phyloP scores from a whole-genome alignment of 176 grass and related monocot genomes.

The Ensete ventricosum region DNA sequence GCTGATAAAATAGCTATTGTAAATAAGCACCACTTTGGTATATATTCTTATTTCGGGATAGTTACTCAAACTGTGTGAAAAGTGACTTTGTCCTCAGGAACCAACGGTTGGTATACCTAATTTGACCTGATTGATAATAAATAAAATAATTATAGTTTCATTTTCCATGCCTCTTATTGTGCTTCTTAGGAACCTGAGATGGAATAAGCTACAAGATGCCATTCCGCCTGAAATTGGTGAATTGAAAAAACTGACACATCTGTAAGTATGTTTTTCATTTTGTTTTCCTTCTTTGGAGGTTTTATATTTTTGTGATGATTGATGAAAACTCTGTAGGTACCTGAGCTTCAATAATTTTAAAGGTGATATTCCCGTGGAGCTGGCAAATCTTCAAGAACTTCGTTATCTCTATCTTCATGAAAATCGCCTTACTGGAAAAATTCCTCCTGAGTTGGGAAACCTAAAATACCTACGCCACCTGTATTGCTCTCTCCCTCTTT shows the following conservation, averaged over 20 bases:
- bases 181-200: conserved; percentile 79
- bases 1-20: not conserved
- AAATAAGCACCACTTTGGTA: not conserved
- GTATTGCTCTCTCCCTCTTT: conserved; percentile 38
- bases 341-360: conserved; percentile 96
- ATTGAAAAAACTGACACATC: conserved; percentile 77
- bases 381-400: conserved; percentile 73
- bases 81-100: not conserved
- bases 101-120: not conserved
- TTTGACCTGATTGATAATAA: not conserved
- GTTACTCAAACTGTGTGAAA: not conserved
- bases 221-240: conserved; percentile 89
- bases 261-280: conserved; percentile 41
- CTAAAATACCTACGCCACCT: conserved; percentile 76
- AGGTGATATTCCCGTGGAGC: conserved; percentile 89
- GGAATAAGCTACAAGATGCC: conserved; percentile 96
- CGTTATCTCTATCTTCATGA: conserved; percentile 89
- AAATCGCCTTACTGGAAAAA: conserved; percentile 60
- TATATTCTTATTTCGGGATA: not conserved
- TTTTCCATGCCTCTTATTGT: conserved; percentile 20
- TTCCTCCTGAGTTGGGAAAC: conserved; percentile 75
- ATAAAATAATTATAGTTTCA: conserved; percentile 3
- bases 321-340: conserved; percentile 46
- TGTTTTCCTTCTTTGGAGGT: not conserved
- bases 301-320: not conserved